phyloP scores from a whole-genome alignment of 345 rosid genomes.

The Corchorus capsularis region DNA sequence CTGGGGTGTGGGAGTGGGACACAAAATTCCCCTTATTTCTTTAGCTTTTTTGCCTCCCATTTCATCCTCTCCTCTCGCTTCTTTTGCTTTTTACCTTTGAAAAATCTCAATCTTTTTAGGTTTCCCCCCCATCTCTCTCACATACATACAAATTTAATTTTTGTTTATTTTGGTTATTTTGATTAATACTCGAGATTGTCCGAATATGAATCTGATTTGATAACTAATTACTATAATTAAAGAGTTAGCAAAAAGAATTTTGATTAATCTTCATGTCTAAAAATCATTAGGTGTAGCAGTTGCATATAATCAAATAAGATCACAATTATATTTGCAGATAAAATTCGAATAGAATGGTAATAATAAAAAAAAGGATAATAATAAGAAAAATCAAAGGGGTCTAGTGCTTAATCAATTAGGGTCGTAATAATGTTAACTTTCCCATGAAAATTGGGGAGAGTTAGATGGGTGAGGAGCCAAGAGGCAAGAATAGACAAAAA shows the following conservation, averaged over 20 bases:
- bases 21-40: background rate
- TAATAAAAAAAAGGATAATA: too few species aligned
- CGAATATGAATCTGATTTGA: too few species aligned
- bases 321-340: too few species aligned
- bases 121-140: background rate
- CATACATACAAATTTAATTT: background rate
- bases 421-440: background rate
- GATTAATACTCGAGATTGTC: too few species aligned
- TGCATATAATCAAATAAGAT: too few species aligned
- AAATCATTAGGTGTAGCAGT: too few species aligned
- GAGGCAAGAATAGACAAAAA: background rate
- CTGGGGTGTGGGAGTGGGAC: conserved; percentile 12
- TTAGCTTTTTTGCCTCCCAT: background rate
- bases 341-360: too few species aligned
- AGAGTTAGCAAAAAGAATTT: too few species aligned
- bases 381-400: background rate
- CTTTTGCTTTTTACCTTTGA: background rate
- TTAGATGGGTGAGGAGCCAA: background rate
- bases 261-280: too few species aligned
- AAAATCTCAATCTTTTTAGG: background rate
- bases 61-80: background rate
- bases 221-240: too few species aligned
- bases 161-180: background rate
- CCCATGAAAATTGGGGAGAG: background rate
- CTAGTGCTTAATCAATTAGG: background rate